Base-by-base conservation (phyloP, 306 rosid species). In the Geum urbanum region DNA sequence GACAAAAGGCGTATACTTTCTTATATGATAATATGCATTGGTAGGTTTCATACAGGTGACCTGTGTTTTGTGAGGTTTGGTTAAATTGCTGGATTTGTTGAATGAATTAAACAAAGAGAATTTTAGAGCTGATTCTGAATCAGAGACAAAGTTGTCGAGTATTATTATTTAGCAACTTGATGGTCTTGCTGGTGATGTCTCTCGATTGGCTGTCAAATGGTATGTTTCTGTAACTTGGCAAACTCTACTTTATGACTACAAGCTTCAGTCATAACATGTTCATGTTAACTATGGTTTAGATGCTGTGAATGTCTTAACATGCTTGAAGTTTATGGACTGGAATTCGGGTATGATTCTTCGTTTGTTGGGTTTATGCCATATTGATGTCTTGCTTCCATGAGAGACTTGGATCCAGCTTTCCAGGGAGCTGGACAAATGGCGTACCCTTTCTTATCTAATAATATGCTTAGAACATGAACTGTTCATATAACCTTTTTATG, bases 1-100 rank as follows among this genome's bases (percentile, higher is more conserved):
- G 99, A 68, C 97, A 95, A 84, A 89, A 95, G 81, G 89, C 86
- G 99, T 95, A 95, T 95, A 97, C 97, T 91, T 75, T n/a, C n/a
- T n/a, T 65, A 46, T 67, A 74, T 64, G 8, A 70, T 73, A 60
- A 84, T 72, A 79, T 72, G 51, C 67, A n/a, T 69, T 22, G n/a
- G n/a, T n/a, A 39, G 54, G 24, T 43, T 70, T 43, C 15, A 7
- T 41, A 22, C 55, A 22, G 63, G 52, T 5, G 37, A 43, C 20
- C 73, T n/a, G n/a, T n/a, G n/a, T 19, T 40, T 43, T n/a, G 24
- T 8, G 1, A 55, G 7, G 43, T 40, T 51, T 16, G 48, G 8
- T 22, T 2, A 76, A 51, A 19, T 8, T 8, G 74, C 61, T 9
- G 64, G 96, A 92, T 86, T 85, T 92, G 78, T 75, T 92, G 15